A percentile compares a stretch with the other conserved stretches of the same genome.
phyloP scores from a whole-genome alignment of 2,329 filamentous ascomycete species.

The Tolypocladium guangdongense region DNA sequence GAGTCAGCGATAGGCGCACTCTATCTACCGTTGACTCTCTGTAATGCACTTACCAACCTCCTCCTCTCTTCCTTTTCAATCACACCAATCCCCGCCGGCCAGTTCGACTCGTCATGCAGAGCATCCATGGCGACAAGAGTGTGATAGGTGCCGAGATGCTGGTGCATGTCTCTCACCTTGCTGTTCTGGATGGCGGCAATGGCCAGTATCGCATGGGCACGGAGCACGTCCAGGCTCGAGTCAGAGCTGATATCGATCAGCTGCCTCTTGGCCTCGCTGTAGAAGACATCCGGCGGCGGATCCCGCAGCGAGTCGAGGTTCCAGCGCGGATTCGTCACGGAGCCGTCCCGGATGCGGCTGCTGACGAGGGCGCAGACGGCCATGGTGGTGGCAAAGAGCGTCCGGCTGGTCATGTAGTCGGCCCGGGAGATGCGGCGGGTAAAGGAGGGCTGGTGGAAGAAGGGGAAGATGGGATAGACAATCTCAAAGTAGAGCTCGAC shows the following conservation, averaged over 20 bases:
- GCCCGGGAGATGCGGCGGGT: constrained; percentile 24
- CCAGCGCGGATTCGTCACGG: constrained; percentile 25
- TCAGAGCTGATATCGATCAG: constrained; percentile 2
- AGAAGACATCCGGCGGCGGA: constrained; percentile 10
- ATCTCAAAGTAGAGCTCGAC: constrained; percentile 40
- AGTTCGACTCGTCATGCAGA: constrained; percentile 42
- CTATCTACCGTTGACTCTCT: not conserved
- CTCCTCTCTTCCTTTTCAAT: constrained; percentile 36
- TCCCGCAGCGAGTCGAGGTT: constrained; percentile 29
- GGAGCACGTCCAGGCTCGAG: constrained; percentile 7
- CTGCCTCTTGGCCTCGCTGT: constrained; percentile 8
- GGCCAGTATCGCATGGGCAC: constrained; percentile 30
- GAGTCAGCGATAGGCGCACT: not conserved
- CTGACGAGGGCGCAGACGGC: constrained; percentile 38
- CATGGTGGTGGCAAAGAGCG: constrained; percentile 39
- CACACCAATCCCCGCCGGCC: constrained; percentile 32
- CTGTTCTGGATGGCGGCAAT: constrained; percentile 41
- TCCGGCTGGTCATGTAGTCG: constrained; percentile 30
- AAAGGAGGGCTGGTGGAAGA: constrained; percentile 37
- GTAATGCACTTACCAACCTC: constrained; percentile 25
- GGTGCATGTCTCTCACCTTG: constrained; percentile 35
- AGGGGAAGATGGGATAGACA: constrained; percentile 41
- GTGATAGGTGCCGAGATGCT: constrained; percentile 38
- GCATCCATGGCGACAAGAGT: constrained; percentile 35
- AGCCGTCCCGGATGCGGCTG: constrained; percentile 37